phyloP scores from a whole-genome alignment of 2,329 filamentous ascomycete genomes.

The Penicillium occitanis region DNA sequence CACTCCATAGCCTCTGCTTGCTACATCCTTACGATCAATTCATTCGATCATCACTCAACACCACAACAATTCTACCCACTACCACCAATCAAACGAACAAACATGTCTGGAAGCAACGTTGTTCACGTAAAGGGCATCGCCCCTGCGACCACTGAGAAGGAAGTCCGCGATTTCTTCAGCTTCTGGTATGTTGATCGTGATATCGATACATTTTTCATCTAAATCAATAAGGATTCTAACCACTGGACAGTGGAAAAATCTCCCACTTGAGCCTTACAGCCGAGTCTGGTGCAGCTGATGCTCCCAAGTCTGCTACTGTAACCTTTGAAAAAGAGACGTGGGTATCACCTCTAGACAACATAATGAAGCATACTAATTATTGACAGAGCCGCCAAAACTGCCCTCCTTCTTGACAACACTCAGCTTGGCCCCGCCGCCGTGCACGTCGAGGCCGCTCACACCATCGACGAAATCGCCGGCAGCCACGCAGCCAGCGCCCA shows the following conservation, averaged over 20 bases:
- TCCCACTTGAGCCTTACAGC: slow-evolving; percentile 73
- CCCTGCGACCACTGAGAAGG: slow-evolving; percentile 76
- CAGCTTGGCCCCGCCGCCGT: slow-evolving; percentile 76
- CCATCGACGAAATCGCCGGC: slow-evolving; percentile 62
- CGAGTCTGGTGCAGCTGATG: slow-evolving; percentile 53
- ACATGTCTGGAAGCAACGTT: slow-evolving; percentile 60
- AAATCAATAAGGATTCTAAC: slow-evolving; percentile 1
- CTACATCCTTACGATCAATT: neutral
- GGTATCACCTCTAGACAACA: slow-evolving; percentile 24
- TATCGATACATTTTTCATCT: neutral
- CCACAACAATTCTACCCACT: neutral
- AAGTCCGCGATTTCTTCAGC: slow-evolving; percentile 95
- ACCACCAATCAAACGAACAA: slow-evolving; percentile 27
- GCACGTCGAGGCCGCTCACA: slow-evolving; percentile 72
- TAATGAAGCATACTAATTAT: neutral
- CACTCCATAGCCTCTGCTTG: neutral
- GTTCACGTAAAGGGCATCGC: slow-evolving; percentile 91
- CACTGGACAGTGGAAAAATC: slow-evolving; percentile 75
- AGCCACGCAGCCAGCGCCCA: slow-evolving; percentile 59
- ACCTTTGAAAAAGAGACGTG: slow-evolving; percentile 92
- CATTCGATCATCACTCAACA: neutral
- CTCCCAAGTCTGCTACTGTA: slow-evolving; percentile 81
- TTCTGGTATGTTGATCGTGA: slow-evolving; percentile 65
- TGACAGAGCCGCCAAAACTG: slow-evolving; percentile 79
- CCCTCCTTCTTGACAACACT: slow-evolving; percentile 94